Evolutionary conservation across 352 stramenopile genomes (phyloP), one percentile per base, ranked within the genome.

Genomic region (Phytopythium kandeliae): DNA sequence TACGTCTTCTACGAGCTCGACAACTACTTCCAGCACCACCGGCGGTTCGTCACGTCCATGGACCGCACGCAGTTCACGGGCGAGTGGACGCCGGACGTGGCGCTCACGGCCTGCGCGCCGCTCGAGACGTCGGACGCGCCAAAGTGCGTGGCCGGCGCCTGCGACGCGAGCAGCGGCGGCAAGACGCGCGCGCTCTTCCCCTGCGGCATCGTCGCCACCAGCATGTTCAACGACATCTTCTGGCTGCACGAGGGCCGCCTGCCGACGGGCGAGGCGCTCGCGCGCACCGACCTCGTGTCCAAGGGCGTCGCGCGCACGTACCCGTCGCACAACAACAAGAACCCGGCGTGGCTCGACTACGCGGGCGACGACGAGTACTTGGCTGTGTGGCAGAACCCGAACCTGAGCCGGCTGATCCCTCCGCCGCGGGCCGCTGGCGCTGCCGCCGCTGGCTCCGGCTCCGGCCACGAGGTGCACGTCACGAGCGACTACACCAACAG

Each of bases 211-310:
- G 77, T 88, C 17, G 74, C 77, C 0, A 91, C 85, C 63, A 89
- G 74, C 42, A 78, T 91, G 73, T 91, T 91, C 50, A 91, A 89
- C 58, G 79, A 91, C 63, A 91, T 91, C 48, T 87, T 89, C 57
- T 91, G 79, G 77, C 67, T 90, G 48, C 79, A 90, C 38, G 58
- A 78, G 15, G 79, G 74, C 8, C 17, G 55, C 6, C 46, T 90
- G 34, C 76, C 76, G 13, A 63, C 58, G 0, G 72, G 79, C 12
- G 53, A 74, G 38, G 61, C 44, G 21, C 67, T 90, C n/a, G 51
- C 52, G 0, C 60, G 21, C 1, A 66, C 48, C 0, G 62, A 86
- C 42, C 49, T 90, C 22, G 60, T 69, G 28, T 67, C 66, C 11
- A 73, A 62, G 24, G 67, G 76, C 17, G 67, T 72, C 1, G 74